phyloP scores from a whole-genome alignment of 257 asterid genomes.

The Solanum ossicruentum region DNA sequence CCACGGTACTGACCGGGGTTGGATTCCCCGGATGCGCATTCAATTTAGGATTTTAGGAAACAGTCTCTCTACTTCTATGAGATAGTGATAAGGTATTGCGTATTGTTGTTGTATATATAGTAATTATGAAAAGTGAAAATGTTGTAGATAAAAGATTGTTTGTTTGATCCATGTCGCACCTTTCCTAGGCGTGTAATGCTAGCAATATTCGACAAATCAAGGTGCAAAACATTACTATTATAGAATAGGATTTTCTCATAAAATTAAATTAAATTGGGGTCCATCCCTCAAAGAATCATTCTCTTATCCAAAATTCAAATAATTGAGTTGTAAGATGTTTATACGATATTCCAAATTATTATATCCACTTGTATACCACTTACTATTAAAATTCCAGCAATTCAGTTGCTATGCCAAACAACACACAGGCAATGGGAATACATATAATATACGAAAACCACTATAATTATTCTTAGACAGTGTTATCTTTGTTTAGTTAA shows the following conservation, averaged over 20 bases:
- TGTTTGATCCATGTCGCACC: background rate
- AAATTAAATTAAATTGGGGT: background rate
- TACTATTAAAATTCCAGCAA: background rate
- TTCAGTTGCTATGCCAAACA: background rate
- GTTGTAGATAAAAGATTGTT: background rate
- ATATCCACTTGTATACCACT: background rate
- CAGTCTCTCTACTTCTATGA: too few relatives aligned
- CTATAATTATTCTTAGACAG: background rate
- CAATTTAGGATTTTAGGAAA: too few relatives aligned
- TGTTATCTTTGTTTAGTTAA: background rate
- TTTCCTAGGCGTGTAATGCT: background rate
- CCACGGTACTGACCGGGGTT: conserved; percentile 99
- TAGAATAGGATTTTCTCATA: background rate
- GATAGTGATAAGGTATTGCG: too few relatives aligned
- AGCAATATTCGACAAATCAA: background rate
- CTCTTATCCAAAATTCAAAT: conserved; percentile 1
- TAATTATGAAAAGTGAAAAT: too few relatives aligned
- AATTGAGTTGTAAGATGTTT: background rate
- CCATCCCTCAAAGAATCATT: background rate
- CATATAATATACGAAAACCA: background rate
- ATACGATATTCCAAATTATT: background rate
- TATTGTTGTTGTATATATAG: too few relatives aligned
- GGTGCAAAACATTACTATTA: background rate
- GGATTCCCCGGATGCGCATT: conserved; percentile 99
- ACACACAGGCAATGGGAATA: background rate